phyloP scores from a whole-genome alignment of 140 eudicot genomes.

The Senecio squalidus region DNA sequence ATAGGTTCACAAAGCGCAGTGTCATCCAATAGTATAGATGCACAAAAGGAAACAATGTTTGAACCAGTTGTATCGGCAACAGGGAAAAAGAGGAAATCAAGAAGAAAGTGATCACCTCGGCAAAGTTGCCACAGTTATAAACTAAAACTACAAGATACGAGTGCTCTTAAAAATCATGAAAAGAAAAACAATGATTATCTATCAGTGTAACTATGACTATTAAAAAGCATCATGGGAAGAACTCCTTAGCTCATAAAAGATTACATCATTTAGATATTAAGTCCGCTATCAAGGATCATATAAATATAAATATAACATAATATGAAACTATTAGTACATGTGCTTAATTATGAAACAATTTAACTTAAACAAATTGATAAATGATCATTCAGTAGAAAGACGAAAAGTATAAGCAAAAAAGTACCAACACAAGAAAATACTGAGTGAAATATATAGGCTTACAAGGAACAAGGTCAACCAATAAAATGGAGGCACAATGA shows the following conservation, averaged over 20 bases:
- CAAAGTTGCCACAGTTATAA: constrained; percentile 41
- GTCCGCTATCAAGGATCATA: no score
- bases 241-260: no score
- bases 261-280: no score
- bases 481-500: not conserved
- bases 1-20: constrained; percentile 19
- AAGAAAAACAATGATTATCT: not conserved
- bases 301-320: no score
- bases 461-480: constrained; percentile 8
- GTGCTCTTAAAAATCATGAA: not conserved
- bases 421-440: no score
- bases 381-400: no score
- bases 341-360: no score
- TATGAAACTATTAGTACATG: no score
- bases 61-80: constrained; percentile 39
- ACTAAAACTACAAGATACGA: not conserved
- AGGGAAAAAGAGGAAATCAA: constrained; percentile 37
- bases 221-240: no score
- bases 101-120: constrained; percentile 44
- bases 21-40: constrained; percentile 6
- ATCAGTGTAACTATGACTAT: no score
- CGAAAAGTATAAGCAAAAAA: not conserved
- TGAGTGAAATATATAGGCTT: constrained; percentile 22
- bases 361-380: no score
- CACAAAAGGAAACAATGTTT: not conserved